A percentile compares a stretch with the other conserved stretches of the same genome.
phyloP scores from a whole-genome alignment of 805 yeast species.

The Spathaspora sp. region DNA sequence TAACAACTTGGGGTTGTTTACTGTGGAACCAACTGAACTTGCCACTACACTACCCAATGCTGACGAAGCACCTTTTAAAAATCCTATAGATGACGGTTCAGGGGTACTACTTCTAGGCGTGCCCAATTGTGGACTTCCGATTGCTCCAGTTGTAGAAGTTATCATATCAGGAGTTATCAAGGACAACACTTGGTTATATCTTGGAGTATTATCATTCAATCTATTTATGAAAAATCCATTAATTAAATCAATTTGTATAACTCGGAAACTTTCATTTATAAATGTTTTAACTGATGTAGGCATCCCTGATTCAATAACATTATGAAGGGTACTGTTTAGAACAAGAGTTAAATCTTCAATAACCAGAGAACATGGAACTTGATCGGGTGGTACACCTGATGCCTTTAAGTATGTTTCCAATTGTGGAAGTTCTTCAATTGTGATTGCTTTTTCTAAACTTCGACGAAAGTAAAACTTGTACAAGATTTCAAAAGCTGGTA shows the following conservation, averaged over 20 bases:
- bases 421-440: constrained; percentile 71
- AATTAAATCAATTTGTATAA: constrained; percentile 61
- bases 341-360: constrained; percentile 82
- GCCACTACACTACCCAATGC: constrained; percentile 43
- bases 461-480: constrained; percentile 66
- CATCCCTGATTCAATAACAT: constrained; percentile 71
- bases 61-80: constrained; percentile 42
- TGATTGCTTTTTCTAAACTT: constrained; percentile 77
- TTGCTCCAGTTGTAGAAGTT: constrained; percentile 11
- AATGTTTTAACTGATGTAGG: constrained; percentile 50
- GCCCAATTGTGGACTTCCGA: constrained; percentile 16
- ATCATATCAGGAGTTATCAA: constrained; percentile 10
- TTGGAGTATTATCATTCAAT: constrained; percentile 37
- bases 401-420: constrained; percentile 38
- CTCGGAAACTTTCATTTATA: constrained; percentile 51
- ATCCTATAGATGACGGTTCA: constrained; percentile 28
- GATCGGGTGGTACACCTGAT: constrained; percentile 40
- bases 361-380: constrained; percentile 72
- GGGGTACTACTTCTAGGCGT: constrained; percentile 27
- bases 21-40: constrained; percentile 22
- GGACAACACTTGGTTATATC: constrained; percentile 32
- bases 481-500: constrained; percentile 63
- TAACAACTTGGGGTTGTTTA: constrained; percentile 45
- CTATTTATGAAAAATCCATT: constrained; percentile 42
- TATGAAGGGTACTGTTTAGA: constrained; percentile 62